A percentile compares a stretch with the other conserved stretches of the same genome.
These are phyloP conservation scores for Spiromastix sp. DNA, from an alignment of 2,329 filamentous ascomycete genomes.

Conservation along the genomic window DNA sequence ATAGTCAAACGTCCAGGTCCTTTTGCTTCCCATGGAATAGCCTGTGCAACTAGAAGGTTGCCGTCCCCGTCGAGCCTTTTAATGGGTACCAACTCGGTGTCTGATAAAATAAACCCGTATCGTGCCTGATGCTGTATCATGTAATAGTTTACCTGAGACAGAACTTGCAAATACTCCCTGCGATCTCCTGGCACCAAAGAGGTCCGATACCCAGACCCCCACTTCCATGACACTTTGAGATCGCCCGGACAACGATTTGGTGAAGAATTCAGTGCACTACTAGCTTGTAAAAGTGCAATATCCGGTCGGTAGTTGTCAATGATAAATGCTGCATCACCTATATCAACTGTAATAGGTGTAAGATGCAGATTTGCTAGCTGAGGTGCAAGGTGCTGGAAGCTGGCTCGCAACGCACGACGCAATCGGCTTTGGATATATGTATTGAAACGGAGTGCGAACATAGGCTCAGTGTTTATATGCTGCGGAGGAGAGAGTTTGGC, in stretches of 20 bases:
- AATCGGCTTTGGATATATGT: constrained; percentile 6
- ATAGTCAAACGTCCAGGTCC: constrained; percentile 3
- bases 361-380: constrained; percentile 3
- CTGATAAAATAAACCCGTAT: constrained; percentile 10
- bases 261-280: background rate
- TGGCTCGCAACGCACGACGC: constrained; percentile 8
- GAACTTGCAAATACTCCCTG: constrained; percentile 10
- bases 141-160: constrained; percentile 13
- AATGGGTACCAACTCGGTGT: constrained; percentile 9
- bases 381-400: constrained; percentile 8
- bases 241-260: constrained; percentile 11
- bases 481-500: constrained; percentile 7
- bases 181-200: background rate
- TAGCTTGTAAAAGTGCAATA: constrained; percentile 7
- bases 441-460: constrained; percentile 8
- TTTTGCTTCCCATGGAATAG: constrained; percentile 4
- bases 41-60: background rate
- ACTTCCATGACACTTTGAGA: constrained; percentile 13
- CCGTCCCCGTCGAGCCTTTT: constrained; percentile 2
- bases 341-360: constrained; percentile 6
- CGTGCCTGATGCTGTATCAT: constrained; percentile 9
- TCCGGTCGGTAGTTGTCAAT: constrained; percentile 11
- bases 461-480: constrained; percentile 8
- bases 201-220: constrained; percentile 7
- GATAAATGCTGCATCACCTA: constrained; percentile 5